Conservation (phyloP, 768 basidiomycete species). For the Mycena galericulata region DNA sequence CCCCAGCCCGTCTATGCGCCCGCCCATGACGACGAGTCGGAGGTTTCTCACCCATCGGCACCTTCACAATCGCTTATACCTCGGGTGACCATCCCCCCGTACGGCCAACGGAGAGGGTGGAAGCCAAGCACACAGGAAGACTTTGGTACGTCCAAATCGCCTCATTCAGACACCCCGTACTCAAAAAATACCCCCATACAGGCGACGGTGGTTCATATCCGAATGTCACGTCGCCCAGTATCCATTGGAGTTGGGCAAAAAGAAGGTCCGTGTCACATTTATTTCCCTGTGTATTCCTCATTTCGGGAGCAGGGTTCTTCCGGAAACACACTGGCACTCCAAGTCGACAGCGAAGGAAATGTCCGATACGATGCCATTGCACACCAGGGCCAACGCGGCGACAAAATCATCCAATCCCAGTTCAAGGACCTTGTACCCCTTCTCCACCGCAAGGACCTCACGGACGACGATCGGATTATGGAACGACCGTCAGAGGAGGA, state of each 20-base stretch:
- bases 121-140: constrained; percentile 85
- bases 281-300: constrained; percentile 6
- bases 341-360: constrained; percentile 96
- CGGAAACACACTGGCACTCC: constrained; percentile 95
- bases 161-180: not conserved
- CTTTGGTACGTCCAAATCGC: constrained; percentile 69
- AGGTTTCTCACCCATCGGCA: constrained; percentile 48
- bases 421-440: constrained; percentile 98
- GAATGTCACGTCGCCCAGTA: constrained; percentile 99
- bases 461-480: constrained; percentile 79
- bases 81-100: constrained; percentile 76
- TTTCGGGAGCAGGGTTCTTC: constrained; percentile 74
- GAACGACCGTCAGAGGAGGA: constrained; percentile 96
- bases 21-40: constrained; percentile 71
- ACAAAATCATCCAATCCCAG: constrained; percentile 91
- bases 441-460: constrained; percentile 87
- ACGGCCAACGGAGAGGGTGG: constrained; percentile 90
- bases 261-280: constrained; percentile 73
- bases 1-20: constrained; percentile 73
- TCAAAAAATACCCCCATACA: constrained; percentile 45
- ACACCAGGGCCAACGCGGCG: constrained; percentile 90
- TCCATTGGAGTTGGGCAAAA: constrained; percentile 93
- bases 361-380: constrained; percentile 98
- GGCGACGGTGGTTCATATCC: constrained; percentile 91
- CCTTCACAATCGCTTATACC: constrained; percentile 58